Base-by-base conservation (phyloP, 129 eudicot species). In the Saposhnikovia divaricata region DNA sequence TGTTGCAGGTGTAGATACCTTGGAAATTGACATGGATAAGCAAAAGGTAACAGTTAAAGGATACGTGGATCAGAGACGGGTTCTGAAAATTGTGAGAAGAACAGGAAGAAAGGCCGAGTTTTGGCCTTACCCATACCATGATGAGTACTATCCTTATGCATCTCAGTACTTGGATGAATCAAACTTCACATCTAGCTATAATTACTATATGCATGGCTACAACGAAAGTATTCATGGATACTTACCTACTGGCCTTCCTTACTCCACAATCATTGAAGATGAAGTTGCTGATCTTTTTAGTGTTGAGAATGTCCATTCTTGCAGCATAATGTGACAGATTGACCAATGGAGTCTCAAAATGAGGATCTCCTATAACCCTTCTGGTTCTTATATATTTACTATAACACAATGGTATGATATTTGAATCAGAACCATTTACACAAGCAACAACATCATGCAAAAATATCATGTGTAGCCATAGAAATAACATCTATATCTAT, bases 41-140 rank as follows among this genome's bases (percentile, higher is more conserved):
- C 89, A 85, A 23, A 88, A 85, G 66, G 91, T 88, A 3, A 88
- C 86, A 25, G 89, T 88, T 18, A 81, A 55, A 0, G 91, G 91
- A 23, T 83, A 81, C 1, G 63, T 83, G 6, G 87, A 85, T 37
- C 82, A 83, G 74, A 79, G 81, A 55, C 80, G 50, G 65, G 89
- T 88, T 14, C 82, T 88, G 28, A 85, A 88, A 76, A 61, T 65
- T 25, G 89, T 81, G 46, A 81, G 91, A 38, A 85, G 87, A 81
- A 83, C 79, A 6, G 91, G 91, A 80, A 85, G 84, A 48, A 85
- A 72, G 27, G 91, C 91, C 0, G 91, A 88, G 72, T 83, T 83
- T 51, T 88, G 91, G 89, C 87, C 89, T 18, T 79, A 69, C 21
- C 89, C 91, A 1, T 85, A 88, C 69, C 83, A 83, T 16, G 48